Percentiles rank a stretch among this genome's conserved stretches.
Evolutionary conservation across 441 rosid genomes (phyloP).

Genomic region (Erodium chrysanthum): DNA sequence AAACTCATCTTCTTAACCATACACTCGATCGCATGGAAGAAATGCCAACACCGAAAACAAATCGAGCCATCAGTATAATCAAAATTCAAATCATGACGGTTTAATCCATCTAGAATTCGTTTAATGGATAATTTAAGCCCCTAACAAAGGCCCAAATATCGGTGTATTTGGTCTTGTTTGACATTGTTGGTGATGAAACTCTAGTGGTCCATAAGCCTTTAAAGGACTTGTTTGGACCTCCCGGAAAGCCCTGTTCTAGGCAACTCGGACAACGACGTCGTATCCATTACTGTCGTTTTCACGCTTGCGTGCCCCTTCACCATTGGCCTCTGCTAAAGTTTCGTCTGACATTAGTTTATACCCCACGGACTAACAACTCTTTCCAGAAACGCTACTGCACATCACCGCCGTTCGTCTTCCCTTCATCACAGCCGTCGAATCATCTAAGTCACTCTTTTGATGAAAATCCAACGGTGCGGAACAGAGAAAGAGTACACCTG

Average conservation of each 20-base stretch:
- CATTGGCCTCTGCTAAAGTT: background rate
- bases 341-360: too few species aligned
- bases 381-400: background rate
- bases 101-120: too few species aligned
- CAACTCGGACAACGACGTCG: background rate
- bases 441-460: background rate
- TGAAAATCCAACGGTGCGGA: slow-evolving; percentile 12
- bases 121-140: background rate
- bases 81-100: too few species aligned
- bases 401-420: slow-evolving; percentile 9
- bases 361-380: background rate
- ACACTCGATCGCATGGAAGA: too few species aligned
- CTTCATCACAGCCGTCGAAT: background rate
- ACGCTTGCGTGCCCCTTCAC: slow-evolving; percentile 1
- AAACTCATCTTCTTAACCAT: too few species aligned
- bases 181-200: too few species aligned
- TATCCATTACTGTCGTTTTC: background rate
- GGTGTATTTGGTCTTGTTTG: background rate
- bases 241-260: background rate
- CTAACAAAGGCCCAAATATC: background rate
- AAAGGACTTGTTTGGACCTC: slow-evolving; percentile 2
- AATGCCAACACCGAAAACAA: too few species aligned
- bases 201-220: background rate
- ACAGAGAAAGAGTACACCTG: slow-evolving; percentile 6
- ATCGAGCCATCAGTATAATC: too few species aligned